These are phyloP conservation scores for Erigeron philadelphicus DNA, from an alignment of 140 eudicot species.

Conservation along the genomic window DNA sequence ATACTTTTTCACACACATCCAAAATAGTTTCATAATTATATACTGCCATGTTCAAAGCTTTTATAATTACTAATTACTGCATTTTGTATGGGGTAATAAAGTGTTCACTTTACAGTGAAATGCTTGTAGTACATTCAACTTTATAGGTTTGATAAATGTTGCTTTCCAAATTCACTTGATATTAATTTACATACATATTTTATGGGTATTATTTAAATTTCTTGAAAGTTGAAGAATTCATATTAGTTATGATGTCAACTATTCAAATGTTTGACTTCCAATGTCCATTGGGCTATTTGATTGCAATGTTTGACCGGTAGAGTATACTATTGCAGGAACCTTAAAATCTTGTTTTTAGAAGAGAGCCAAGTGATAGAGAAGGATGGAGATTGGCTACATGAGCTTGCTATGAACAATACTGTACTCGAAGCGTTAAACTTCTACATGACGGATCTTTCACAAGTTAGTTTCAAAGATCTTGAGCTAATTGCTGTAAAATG, in stretches of 20 bases:
- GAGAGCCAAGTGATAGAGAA: slow-evolving; percentile 45
- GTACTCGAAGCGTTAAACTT: slow-evolving; percentile 56
- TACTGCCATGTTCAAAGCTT: slow-evolving; percentile 19
- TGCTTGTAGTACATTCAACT: slow-evolving; percentile 20
- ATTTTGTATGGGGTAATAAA: slow-evolving; percentile 2
- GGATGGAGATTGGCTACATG: slow-evolving; percentile 59
- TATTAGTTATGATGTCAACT: slow-evolving; percentile 2
- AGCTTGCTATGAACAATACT: slow-evolving; percentile 58
- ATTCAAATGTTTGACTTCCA: slow-evolving; percentile 3
- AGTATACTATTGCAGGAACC: slow-evolving; percentile 36
- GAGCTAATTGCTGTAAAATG: slow-evolving; percentile 53
- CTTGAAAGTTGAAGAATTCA: background rate
- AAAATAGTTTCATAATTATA: slow-evolving; percentile 7
- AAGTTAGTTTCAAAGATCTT: slow-evolving; percentile 42
- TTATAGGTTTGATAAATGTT: slow-evolving; percentile 4
- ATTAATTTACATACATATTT: slow-evolving; percentile 1
- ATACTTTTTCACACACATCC: slow-evolving; percentile 5
- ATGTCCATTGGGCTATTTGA: slow-evolving; percentile 7
- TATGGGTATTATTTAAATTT: slow-evolving; percentile 16
- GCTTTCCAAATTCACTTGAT: background rate
- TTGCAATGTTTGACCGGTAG: slow-evolving; percentile 6
- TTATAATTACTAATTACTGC: slow-evolving; percentile 16
- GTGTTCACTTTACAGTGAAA: slow-evolving; percentile 1
- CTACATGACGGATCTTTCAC: slow-evolving; percentile 53
- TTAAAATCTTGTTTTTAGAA: slow-evolving; percentile 50